Percentiles rank a stretch among this genome's conserved stretches.
Conservation (phyloP, 208 protist species). For the Crithidia sp. region DNA sequence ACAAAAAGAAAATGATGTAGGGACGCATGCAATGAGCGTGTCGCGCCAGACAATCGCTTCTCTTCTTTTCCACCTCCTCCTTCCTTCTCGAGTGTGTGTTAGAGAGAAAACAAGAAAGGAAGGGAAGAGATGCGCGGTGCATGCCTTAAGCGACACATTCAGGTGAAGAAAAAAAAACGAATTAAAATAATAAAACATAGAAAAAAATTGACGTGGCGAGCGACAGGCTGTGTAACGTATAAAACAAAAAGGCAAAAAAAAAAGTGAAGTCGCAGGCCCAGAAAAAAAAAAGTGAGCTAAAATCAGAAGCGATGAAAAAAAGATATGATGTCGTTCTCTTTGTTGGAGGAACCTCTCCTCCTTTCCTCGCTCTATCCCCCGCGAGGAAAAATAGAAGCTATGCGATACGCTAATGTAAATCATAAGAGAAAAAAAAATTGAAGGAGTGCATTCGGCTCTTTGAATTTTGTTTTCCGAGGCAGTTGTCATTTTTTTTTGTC, state of each 20-base stretch:
- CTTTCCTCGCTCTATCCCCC: too few species aligned
- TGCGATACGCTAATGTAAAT: too few species aligned
- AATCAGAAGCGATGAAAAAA: conserved; percentile 3
- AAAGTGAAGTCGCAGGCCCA: neutral
- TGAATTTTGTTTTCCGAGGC: too few species aligned
- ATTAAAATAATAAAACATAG: neutral
- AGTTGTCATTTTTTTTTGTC: too few species aligned
- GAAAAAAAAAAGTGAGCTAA: neutral
- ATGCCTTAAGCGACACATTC: neutral
- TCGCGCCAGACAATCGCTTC: neutral
- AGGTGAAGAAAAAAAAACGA: neutral
- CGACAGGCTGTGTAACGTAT: too few species aligned
- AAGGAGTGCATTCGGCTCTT: too few species aligned
- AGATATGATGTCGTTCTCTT: neutral
- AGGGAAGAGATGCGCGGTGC: neutral
- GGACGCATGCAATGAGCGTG: neutral
- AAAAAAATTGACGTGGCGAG: neutral
- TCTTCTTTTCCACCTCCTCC: neutral
- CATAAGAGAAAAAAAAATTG: too few species aligned
- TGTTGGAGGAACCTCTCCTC: too few species aligned
- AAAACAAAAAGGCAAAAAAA: neutral
- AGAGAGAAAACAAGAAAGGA: neutral
- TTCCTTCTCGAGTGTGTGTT: neutral
- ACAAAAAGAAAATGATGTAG: neutral
- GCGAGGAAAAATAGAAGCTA: too few species aligned